These are phyloP conservation scores for Oenanthe javanica DNA, from an alignment of 140 eudicot genomes.

Conservation along the genomic window DNA sequence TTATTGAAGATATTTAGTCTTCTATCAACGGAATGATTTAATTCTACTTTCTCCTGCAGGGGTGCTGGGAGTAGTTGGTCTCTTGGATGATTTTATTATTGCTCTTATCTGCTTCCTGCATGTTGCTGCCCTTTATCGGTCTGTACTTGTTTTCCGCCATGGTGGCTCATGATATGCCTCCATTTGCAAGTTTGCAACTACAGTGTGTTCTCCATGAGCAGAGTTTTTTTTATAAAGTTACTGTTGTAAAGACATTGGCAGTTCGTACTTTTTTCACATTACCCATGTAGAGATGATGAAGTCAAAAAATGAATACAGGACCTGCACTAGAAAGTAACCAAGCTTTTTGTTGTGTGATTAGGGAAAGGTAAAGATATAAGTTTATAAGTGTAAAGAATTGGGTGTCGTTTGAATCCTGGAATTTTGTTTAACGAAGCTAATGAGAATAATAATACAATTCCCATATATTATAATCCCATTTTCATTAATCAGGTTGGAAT, in stretches of 20 bases:
- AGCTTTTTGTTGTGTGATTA: background rate
- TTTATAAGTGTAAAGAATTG: background rate
- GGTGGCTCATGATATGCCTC: conserved; percentile 55
- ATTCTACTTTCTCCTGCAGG: conserved; percentile 30
- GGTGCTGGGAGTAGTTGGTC: conserved; percentile 72
- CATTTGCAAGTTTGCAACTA: background rate
- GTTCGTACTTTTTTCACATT: background rate
- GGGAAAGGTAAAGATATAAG: background rate
- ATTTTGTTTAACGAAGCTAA: no score
- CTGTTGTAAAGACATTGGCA: background rate
- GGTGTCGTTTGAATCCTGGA: no score
- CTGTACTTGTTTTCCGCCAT: conserved; percentile 72
- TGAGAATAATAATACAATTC: no score
- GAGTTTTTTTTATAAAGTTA: background rate
- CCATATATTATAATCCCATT: no score
- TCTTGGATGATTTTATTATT: conserved; percentile 75
- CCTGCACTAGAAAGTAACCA: background rate
- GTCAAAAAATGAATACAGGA: background rate
- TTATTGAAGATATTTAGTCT: background rate
- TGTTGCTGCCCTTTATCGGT: conserved; percentile 84
- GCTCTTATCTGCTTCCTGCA: conserved; percentile 77
- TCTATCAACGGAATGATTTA: no score
- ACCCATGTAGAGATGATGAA: background rate
- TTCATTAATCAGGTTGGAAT: no score
- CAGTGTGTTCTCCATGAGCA: background rate